Conservation (phyloP, 805 yeast species). For the Barnettozyma pratensis region DNA sequence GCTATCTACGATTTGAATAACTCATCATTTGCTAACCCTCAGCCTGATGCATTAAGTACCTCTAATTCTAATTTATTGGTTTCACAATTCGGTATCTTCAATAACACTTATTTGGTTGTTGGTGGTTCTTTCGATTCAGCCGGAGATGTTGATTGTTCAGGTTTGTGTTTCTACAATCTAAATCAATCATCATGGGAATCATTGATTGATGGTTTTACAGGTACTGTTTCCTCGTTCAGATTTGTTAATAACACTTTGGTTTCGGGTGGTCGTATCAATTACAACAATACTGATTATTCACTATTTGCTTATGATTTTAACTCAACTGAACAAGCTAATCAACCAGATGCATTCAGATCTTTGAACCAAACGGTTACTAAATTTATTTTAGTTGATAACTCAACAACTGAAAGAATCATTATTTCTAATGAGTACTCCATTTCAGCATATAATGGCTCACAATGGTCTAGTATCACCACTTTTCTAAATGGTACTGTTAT, state of each 20-base stretch:
- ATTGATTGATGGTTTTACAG: constrained; percentile 35
- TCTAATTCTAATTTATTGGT: constrained; percentile 31
- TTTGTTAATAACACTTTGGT: constrained; percentile 39
- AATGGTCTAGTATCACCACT: constrained; percentile 42
- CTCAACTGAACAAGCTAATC: constrained; percentile 25
- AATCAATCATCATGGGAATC: constrained; percentile 48
- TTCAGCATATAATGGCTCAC: constrained; percentile 38
- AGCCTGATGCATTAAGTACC: constrained; percentile 10
- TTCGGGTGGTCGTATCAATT: constrained; percentile 50
- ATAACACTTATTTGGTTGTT: constrained; percentile 45
- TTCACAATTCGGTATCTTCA: constrained; percentile 29
- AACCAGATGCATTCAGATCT: constrained; percentile 18
- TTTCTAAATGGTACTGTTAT: constrained; percentile 33
- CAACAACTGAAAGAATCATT: constrained; percentile 37
- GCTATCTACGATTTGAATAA: constrained; percentile 46
- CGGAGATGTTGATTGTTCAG: constrained; percentile 51
- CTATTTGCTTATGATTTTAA: constrained; percentile 53
- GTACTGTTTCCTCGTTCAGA: constrained; percentile 49
- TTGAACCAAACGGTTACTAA: constrained; percentile 26
- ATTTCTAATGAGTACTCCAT: constrained; percentile 36
- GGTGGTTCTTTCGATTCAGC: constrained; percentile 70
- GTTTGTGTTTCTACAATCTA: constrained; percentile 63
- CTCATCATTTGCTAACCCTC: constrained; percentile 16
- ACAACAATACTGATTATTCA: constrained; percentile 32
- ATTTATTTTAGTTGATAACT: constrained; percentile 43